Conservation (phyloP, 306 rosid genomes). For the Luffa aegyptiaca region DNA sequence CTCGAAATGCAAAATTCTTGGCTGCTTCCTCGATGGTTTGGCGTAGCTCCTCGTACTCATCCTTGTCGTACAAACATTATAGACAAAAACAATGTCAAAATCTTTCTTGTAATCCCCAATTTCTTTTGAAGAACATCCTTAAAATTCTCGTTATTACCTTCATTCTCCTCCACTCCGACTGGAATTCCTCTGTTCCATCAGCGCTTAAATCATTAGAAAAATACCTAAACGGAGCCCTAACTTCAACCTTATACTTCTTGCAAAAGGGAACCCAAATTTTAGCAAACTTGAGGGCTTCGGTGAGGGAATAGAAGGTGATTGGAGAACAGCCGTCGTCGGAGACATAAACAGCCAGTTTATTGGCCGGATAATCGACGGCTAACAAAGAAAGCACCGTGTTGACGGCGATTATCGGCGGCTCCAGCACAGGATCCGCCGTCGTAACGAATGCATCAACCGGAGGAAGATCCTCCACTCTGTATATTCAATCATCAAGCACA, state of each 20-base stretch:
- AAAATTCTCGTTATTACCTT: conserved; percentile 6
- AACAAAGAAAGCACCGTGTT: conserved; percentile 59
- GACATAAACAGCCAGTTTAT: conserved; percentile 62
- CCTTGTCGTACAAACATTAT: neutral
- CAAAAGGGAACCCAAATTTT: conserved; percentile 62
- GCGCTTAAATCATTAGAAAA: conserved; percentile 1
- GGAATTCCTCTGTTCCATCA: conserved; percentile 11
- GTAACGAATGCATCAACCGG: conserved; percentile 57
- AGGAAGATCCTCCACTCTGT: conserved; percentile 48
- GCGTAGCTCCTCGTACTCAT: conserved; percentile 31
- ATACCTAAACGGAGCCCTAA: conserved; percentile 56
- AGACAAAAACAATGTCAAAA: neutral
- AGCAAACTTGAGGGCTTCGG: conserved; percentile 50
- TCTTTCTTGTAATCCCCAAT: neutral
- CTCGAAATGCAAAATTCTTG: neutral
- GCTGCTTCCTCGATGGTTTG: conserved; percentile 24
- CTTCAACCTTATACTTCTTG: conserved; percentile 34
- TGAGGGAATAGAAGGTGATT: conserved; percentile 33
- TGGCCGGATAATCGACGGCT: conserved; percentile 62
- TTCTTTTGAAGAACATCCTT: neutral
- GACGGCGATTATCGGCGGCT: conserved; percentile 51
- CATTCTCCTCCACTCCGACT: conserved; percentile 24
- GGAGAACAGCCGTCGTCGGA: conserved; percentile 73
- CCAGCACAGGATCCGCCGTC: conserved; percentile 57
- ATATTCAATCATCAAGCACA: neutral